These are phyloP conservation scores for Arabidopsis hybrid DNA, from an alignment of 441 rosid species.

Conservation along the genomic window DNA sequence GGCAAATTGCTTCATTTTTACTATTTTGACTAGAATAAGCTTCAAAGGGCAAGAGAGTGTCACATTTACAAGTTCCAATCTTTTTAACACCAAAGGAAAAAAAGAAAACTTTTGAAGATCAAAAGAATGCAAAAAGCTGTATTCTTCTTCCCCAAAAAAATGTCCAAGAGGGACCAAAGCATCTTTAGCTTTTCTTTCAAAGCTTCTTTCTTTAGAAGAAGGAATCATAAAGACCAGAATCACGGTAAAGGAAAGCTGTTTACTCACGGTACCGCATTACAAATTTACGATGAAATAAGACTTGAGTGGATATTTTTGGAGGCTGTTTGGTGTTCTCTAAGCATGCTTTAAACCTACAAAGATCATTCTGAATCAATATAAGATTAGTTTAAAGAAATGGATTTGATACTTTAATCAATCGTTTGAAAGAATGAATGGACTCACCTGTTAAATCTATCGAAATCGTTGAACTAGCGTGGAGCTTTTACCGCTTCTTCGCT, in stretches of 20 bases:
- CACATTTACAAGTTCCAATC: slow-evolving; percentile 36
- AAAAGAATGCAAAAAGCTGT: slow-evolving; percentile 36
- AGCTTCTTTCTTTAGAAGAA: slow-evolving; percentile 40
- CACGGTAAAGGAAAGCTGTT: slow-evolving; percentile 34
- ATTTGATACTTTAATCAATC: slow-evolving; percentile 14
- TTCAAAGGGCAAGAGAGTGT: slow-evolving; percentile 35
- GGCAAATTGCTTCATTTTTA: slow-evolving; percentile 27
- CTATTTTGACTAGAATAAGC: slow-evolving; percentile 11
- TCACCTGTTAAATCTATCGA: slow-evolving; percentile 21
- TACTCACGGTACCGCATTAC: slow-evolving; percentile 24
- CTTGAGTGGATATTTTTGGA: neutral
- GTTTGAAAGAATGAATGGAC: neutral
- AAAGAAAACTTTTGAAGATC: slow-evolving; percentile 30
- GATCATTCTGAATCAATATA: neutral
- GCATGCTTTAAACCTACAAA: slow-evolving; percentile 9
- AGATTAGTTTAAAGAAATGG: slow-evolving; percentile 1
- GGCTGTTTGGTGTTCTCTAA: slow-evolving; percentile 8
- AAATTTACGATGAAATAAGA: slow-evolving; percentile 7
- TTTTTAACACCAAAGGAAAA: slow-evolving; percentile 14
- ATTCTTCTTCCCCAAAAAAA: slow-evolving; percentile 39
- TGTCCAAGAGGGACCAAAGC: slow-evolving; percentile 48
- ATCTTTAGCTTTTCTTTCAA: slow-evolving; percentile 43
- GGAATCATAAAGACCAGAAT: slow-evolving; percentile 38
- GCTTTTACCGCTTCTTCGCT: slow-evolving; percentile 70
- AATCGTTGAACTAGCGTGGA: slow-evolving; percentile 1